A percentile compares a stretch with the other conserved stretches of the same genome.
These are phyloP conservation scores for Candida xiaguanensis DNA, from an alignment of 805 yeast species.

Conservation along the genomic window DNA sequence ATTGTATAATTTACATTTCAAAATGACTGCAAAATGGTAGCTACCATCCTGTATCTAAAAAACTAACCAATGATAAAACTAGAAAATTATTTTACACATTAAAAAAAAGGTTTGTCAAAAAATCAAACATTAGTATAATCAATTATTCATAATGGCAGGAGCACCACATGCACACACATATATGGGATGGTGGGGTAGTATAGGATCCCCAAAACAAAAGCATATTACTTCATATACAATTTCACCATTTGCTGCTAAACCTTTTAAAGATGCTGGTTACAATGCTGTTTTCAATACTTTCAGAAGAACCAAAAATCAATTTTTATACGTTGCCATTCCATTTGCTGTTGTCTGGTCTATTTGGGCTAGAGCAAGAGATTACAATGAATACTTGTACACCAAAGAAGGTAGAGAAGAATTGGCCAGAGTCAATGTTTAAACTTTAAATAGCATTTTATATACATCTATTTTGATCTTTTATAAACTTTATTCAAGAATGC, in stretches of 20 bases:
- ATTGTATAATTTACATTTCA: too few relatives aligned
- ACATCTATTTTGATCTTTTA: constrained; percentile 76
- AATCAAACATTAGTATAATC: not conserved
- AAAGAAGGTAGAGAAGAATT: constrained; percentile 97
- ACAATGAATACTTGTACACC: constrained; percentile 91
- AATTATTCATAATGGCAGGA: constrained; percentile 22
- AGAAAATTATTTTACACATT: not conserved
- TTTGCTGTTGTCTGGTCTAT: constrained; percentile 76
- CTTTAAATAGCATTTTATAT: not conserved
- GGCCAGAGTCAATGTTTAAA: constrained; percentile 54
- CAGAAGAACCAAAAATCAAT: constrained; percentile 90
- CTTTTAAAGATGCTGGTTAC: constrained; percentile 82
- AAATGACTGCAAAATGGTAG: too few relatives aligned
- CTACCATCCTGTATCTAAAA: too few relatives aligned
- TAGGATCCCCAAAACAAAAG: constrained; percentile 86
- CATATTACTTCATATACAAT: constrained; percentile 84
- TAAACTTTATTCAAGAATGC: constrained; percentile 86
- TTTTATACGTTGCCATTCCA: constrained; percentile 74
- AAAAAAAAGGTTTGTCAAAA: not conserved
- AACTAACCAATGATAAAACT: not conserved
- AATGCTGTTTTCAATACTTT: constrained; percentile 86
- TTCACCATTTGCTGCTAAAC: constrained; percentile 91
- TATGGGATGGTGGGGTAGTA: constrained; percentile 97
- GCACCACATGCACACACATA: constrained; percentile 58
- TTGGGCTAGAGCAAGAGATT: constrained; percentile 85